Evolutionary conservation across 1,284 basidiomycete species (phyloP).

Genomic region (Leccinum subrobustum): DNA sequence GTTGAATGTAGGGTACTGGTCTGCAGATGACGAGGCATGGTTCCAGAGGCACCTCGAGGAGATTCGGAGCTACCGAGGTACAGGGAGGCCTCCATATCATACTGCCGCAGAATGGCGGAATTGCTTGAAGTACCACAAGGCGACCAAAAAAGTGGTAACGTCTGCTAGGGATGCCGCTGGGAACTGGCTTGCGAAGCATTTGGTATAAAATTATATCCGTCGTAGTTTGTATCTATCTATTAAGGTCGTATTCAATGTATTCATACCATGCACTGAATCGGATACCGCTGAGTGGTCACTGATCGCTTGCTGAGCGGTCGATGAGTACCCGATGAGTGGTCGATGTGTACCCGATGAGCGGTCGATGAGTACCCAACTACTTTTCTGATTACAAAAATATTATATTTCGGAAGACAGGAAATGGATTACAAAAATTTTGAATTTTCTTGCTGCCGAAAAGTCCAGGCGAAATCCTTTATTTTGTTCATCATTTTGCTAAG

Average conservation of each 20-base stretch:
- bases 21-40: slow-evolving; percentile 4
- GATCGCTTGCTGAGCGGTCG: not conserved
- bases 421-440: not conserved
- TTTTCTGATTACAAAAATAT: not conserved
- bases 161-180: not conserved
- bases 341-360: not conserved
- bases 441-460: not conserved
- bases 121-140: not conserved
- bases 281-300: not conserved
- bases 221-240: not conserved
- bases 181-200: not conserved
- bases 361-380: not conserved
- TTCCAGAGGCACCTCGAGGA: slow-evolving; percentile 2
- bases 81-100: not conserved
- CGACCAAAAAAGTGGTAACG: not conserved
- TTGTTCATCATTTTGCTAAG: not conserved
- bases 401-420: not conserved
- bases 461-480: not conserved
- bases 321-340: not conserved
- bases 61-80: not conserved
- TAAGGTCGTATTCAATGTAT: not conserved
- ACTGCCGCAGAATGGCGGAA: not conserved
- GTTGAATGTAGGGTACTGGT: slow-evolving; percentile 10
- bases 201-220: not conserved
- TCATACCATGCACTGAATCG: not conserved